Conservation (phyloP, 768 basidiomycete species). For the Kwoniella botswanensis region DNA sequence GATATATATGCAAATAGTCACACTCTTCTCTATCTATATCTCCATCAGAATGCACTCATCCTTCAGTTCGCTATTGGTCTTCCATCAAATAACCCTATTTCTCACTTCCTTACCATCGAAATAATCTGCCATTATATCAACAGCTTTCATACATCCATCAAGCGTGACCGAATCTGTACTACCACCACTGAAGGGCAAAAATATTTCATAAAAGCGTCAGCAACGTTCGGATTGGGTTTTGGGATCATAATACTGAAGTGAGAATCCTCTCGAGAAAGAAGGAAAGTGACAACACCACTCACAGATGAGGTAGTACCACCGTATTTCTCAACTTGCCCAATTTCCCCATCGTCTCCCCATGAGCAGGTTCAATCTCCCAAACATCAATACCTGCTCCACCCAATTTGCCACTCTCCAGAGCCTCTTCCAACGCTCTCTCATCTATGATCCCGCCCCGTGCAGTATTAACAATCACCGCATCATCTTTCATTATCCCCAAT, state of each 20-base stretch:
- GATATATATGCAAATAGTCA: background rate
- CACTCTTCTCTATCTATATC: background rate
- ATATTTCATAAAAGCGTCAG: background rate
- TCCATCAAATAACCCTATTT: constrained; percentile 45
- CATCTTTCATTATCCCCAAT: constrained; percentile 48
- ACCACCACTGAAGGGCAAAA: constrained; percentile 33
- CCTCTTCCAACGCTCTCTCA: constrained; percentile 41
- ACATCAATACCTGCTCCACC: constrained; percentile 55
- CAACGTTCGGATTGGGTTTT: background rate
- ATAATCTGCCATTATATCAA: constrained; percentile 47
- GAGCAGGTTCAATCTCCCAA: constrained; percentile 48
- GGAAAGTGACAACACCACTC: constrained; percentile 16
- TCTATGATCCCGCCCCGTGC: constrained; percentile 57
- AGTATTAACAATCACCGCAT: constrained; percentile 57
- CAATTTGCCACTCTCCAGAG: constrained; percentile 34
- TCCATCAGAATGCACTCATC: background rate
- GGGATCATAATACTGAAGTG: background rate
- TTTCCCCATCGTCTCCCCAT: constrained; percentile 40
- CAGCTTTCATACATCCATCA: constrained; percentile 42
- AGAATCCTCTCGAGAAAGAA: too few relatives aligned
- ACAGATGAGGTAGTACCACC: constrained; percentile 52
- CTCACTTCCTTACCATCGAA: constrained; percentile 40
- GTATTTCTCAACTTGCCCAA: constrained; percentile 47
- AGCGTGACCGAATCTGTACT: constrained; percentile 46
- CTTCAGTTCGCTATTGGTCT: background rate